Base-by-base conservation (phyloP, 148 eudicot genomes). In the Diospyros kaki region DNA sequence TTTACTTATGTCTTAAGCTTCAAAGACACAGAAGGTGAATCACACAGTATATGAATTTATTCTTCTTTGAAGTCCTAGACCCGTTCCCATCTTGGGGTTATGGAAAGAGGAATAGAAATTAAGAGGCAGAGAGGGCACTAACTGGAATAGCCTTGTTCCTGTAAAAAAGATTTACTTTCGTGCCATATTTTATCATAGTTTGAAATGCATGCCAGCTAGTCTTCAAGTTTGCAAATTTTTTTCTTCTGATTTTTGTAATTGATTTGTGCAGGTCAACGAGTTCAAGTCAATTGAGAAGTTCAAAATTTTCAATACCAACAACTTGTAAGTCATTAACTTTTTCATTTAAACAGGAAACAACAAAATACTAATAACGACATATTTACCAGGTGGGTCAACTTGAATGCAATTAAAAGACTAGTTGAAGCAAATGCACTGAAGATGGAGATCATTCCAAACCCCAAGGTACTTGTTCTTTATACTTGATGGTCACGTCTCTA, bases 371-470 rank as follows among this genome's bases (percentile, higher is more conserved):
- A 78, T 54, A 39, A 15, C 63, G 28, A 13, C 42, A 28, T 11
- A 71, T 28, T 68, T 80, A n/a, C 17, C 84, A 96, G 99, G 84
- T 96, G 99, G 99, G 90, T 91, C 74, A 93, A 93, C 87, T 81
- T 96, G 85, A 77, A 82, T 64, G 99, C 98, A 61, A 84, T 96
- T 72, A 89, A 89, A 75, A 88, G 97, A 81, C 97, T 93, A 79
- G 99, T 96, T 52, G 86, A 93, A 89, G 90, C 86, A 54, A 84
- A 88, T 79, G 90, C 98, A 71, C 87, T 96, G 64, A 93, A 96
- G 86, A 93, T 96, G 98, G 99, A 96, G 86, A 96, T 96, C 58
- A 96, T 96, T 83, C 99, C 99, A 65, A 96, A 96, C 88, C 99
- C 99, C 72, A 93, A 95, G 97, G 99, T 93, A 87, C 58, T 42